A percentile compares a stretch with the other conserved stretches of the same genome.
phyloP scores from a whole-genome alignment of 257 asterid genomes.

The Solanum habrochaites region DNA sequence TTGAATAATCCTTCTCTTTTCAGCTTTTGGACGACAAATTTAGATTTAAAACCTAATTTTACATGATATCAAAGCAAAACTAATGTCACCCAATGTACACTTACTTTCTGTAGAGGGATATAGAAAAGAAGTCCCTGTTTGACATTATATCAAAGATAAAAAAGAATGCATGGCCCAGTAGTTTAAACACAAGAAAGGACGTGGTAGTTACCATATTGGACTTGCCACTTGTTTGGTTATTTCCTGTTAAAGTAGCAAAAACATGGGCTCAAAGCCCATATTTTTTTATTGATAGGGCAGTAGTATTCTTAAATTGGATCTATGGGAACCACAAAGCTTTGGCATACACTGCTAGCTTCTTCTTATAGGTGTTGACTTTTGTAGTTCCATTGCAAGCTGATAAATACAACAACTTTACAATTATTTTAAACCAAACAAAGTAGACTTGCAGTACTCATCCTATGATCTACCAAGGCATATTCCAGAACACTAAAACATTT shows the following conservation, averaged over 20 bases:
- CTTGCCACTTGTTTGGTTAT: background rate
- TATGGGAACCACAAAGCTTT: background rate
- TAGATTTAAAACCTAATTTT: too few species aligned
- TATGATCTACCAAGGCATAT: background rate
- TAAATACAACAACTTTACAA: background rate
- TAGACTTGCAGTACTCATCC: background rate
- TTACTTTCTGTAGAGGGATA: background rate
- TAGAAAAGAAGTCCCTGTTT: background rate
- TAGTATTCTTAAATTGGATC: background rate
- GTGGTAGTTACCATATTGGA: background rate
- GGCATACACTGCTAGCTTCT: background rate
- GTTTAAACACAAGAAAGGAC: background rate
- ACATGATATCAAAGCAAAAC: too few species aligned
- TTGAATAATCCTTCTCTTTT: background rate
- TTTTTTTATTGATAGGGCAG: background rate
- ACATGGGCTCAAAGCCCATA: background rate
- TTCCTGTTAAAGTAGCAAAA: background rate
- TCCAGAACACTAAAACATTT: background rate
- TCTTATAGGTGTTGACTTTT: background rate
- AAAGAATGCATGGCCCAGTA: background rate
- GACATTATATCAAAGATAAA: background rate
- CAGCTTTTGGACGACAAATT: rapidly evolving
- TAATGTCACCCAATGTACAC: background rate
- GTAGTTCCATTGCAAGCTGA: background rate
- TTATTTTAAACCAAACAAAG: background rate